These are phyloP conservation scores for Aspergillus taichungensis DNA, from an alignment of 495 filamentous ascomycete genomes.

Conservation along the genomic window DNA sequence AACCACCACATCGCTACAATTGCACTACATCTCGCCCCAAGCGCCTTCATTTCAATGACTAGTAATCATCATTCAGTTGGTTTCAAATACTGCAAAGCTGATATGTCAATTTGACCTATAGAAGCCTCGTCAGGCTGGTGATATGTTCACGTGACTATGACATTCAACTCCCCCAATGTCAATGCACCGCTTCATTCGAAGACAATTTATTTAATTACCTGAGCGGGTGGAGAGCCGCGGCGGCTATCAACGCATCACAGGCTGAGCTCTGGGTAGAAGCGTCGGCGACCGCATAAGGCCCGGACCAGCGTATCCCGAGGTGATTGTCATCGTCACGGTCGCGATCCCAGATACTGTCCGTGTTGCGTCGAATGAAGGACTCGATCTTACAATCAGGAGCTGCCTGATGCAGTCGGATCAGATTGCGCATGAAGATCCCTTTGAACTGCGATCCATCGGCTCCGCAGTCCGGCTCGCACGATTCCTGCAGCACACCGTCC, in stretches of 20 bases:
- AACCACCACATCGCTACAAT: too few relatives aligned
- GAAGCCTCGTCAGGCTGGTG: too few relatives aligned
- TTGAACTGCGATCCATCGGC: conserved; percentile 65
- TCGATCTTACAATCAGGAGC: conserved; percentile 42
- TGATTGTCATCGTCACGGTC: conserved; percentile 41
- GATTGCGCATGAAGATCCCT: conserved; percentile 67
- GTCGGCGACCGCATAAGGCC: conserved; percentile 39
- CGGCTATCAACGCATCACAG: conserved; percentile 62
- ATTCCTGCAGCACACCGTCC: conserved; percentile 52
- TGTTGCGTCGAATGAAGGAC: conserved; percentile 50
- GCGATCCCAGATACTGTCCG: conserved; percentile 58
- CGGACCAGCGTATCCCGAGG: conserved; percentile 50
- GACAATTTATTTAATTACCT: too few relatives aligned
- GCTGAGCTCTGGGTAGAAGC: conserved; percentile 59
- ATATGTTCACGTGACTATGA: too few relatives aligned
- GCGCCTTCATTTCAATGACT: too few relatives aligned
- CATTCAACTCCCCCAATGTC: too few relatives aligned
- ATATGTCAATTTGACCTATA: too few relatives aligned
- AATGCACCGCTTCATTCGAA: too few relatives aligned
- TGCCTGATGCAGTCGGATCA: conserved; percentile 46
- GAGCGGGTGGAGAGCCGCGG: conserved; percentile 7
- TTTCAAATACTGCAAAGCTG: too few relatives aligned
- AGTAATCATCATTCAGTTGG: too few relatives aligned
- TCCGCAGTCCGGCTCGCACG: conserved; percentile 56
- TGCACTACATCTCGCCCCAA: too few relatives aligned